Evolutionary conservation across 2,329 filamentous ascomycete species (phyloP).

Genomic region (Eutypella sp.): DNA sequence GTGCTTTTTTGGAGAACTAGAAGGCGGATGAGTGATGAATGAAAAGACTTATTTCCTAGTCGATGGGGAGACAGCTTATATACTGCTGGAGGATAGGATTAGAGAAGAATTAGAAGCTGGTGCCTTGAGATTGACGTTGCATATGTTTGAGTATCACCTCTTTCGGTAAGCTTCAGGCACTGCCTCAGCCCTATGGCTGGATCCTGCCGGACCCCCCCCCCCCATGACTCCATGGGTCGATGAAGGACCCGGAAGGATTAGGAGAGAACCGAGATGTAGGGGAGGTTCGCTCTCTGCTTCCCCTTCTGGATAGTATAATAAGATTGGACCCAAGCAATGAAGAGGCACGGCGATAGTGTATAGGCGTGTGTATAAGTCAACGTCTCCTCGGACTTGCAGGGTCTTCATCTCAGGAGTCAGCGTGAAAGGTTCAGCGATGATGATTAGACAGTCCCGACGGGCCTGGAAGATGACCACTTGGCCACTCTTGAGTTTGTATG

Average conservation of each 20-base stretch:
- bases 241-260: neutral
- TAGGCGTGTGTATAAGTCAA: neutral
- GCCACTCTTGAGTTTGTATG: no score
- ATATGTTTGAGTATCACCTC: slow-evolving; percentile 11
- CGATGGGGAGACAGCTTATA: neutral
- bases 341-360: neutral
- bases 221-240: neutral
- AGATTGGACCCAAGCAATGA: neutral
- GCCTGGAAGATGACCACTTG: no score
- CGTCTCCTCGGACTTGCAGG: neutral
- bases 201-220: slow-evolving; percentile 11
- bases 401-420: no score
- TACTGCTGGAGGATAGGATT: neutral
- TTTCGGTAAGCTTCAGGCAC: slow-evolving; percentile 11
- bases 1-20: neutral
- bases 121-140: slow-evolving; percentile 7
- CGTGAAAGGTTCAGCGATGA: no score
- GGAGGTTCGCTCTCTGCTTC: neutral
- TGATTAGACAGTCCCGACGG: no score
- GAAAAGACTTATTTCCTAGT: neutral
- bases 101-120: slow-evolving; percentile 1
- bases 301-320: neutral
- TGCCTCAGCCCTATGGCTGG: slow-evolving; percentile 19
- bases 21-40: neutral
- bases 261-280: neutral